Base-by-base conservation (phyloP, 495 filamentous ascomycete species). In the Podospora australis region DNA sequence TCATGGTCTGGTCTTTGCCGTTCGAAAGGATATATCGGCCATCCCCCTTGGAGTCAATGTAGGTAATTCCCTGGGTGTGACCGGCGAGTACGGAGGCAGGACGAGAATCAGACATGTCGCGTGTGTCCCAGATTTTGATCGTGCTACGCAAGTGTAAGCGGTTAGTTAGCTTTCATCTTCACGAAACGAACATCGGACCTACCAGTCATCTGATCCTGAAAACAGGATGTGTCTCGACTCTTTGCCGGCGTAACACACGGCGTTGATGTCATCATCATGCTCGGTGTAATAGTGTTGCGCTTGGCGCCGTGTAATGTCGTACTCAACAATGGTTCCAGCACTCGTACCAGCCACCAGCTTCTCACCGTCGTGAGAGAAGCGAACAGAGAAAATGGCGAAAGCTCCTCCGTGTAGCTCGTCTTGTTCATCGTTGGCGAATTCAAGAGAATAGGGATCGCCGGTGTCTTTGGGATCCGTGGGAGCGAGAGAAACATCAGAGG, bases 41-140 rank as follows among this genome's bases (percentile, higher is more conserved):
- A 60, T 98, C 92, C 41, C 90, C 90, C 67, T 97, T 98, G 68
- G 84, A 90, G 66, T 97, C 91, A 46, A 98, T 84, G 57, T 96
- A 96, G 0, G 92, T 98, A 2, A 98, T 59, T 11, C 92, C 92
- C 63, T 98, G 89, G 9, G 87, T 90, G 67, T 98, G 92, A 9
- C 92, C 92, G 32, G 94, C 75, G 56, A 98, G 97, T 1, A 90
- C 87, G 10, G 92, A 91, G 4, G 90, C 91, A 55, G 88, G 87
- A 25, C 92, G 83, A 11, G 80, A 77, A 57, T 94, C 88, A 44
- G 81, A 87, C 81, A 98, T 86, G 49, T 82, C 88, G 16, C 92
- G 80, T 38, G 92, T 80, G 63, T 98, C 92, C 92, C 92, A 98
- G 2, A 98, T 90, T 58, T 96, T 94, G 49, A 97, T 78, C 19